Evolutionary conservation across 371 early-diverging fungal genomes (phyloP).

Genomic region (Globomyces sp.): DNA sequence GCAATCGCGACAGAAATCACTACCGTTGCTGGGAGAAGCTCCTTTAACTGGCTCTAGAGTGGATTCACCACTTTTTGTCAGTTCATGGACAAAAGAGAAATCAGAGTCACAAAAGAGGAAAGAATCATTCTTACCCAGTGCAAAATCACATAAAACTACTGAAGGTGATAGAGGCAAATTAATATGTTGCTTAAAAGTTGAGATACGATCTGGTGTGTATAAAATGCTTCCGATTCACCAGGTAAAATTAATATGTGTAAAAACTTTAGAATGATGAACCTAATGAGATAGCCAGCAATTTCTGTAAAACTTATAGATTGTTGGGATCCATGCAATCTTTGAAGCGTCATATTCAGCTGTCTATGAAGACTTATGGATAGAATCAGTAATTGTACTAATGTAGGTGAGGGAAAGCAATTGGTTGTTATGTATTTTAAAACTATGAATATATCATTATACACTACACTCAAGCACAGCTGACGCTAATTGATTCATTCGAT

Average conservation of each 20-base stretch:
- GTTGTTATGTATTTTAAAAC: no score
- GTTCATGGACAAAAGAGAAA: slow-evolving; percentile 8
- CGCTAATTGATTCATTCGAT: no score
- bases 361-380: slow-evolving; percentile 33
- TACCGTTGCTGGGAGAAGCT: slow-evolving; percentile 10
- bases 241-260: slow-evolving; percentile 14
- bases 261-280: slow-evolving; percentile 32
- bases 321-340: slow-evolving; percentile 31
- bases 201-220: slow-evolving; percentile 40
- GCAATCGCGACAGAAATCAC: slow-evolving; percentile 6
- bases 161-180: slow-evolving; percentile 20
- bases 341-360: slow-evolving; percentile 31
- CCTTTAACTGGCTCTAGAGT: slow-evolving; percentile 1
- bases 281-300: slow-evolving; percentile 29
- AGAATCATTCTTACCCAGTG: neutral
- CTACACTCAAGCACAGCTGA: no score
- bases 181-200: slow-evolving; percentile 44
- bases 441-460: no score
- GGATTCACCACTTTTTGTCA: slow-evolving; percentile 11
- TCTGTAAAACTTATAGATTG: slow-evolving; percentile 34
- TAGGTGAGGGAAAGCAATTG: no score
- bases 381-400: neutral
- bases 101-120: slow-evolving; percentile 3
- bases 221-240: slow-evolving; percentile 46
- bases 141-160: neutral